A percentile compares a stretch with the other conserved stretches of the same genome.
Conservation (phyloP, 345 rosid species). For the thale cress (Arabidopsis thaliana) region DNA sequence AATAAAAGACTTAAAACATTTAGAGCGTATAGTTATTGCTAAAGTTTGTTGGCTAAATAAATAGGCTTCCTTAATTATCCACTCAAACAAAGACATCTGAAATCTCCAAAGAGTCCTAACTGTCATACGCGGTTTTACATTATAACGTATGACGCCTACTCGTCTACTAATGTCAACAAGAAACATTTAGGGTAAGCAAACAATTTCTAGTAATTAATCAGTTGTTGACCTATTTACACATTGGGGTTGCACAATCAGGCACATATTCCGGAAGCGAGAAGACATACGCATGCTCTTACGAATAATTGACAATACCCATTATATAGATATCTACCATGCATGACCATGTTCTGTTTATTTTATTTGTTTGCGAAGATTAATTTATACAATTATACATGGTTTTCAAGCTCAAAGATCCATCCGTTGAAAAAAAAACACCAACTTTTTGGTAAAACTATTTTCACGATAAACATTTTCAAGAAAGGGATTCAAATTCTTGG, state of each 20-base stretch:
- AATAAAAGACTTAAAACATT: neutral
- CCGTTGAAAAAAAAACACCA: neutral
- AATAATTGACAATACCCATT: slow-evolving; percentile 21
- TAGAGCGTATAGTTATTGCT: neutral
- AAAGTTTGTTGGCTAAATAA: neutral
- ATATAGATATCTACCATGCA: neutral
- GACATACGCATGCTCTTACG: slow-evolving; percentile 23
- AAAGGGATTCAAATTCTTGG: neutral
- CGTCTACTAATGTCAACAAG: slow-evolving; percentile 13
- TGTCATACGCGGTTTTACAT: slow-evolving; percentile 8
- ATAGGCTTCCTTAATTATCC: neutral
- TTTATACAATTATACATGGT: neutral
- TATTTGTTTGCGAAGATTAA: neutral
- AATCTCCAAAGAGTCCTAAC: neutral
- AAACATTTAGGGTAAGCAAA: slow-evolving; percentile 7
- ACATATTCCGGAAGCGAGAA: slow-evolving; percentile 13
- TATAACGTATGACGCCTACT: neutral
- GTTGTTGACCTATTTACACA: slow-evolving; percentile 11
- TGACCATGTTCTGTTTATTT: slow-evolving; percentile 8
- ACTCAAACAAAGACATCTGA: neutral
- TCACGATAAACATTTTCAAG: neutral
- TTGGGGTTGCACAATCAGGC: slow-evolving; percentile 23
- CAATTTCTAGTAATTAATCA: neutral
- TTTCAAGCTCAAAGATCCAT: neutral
- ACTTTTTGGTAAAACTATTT: neutral